Evolutionary conservation across 139 green algal genomes (phyloP).

Genomic region (Protoeuglena noctilucae): DNA sequence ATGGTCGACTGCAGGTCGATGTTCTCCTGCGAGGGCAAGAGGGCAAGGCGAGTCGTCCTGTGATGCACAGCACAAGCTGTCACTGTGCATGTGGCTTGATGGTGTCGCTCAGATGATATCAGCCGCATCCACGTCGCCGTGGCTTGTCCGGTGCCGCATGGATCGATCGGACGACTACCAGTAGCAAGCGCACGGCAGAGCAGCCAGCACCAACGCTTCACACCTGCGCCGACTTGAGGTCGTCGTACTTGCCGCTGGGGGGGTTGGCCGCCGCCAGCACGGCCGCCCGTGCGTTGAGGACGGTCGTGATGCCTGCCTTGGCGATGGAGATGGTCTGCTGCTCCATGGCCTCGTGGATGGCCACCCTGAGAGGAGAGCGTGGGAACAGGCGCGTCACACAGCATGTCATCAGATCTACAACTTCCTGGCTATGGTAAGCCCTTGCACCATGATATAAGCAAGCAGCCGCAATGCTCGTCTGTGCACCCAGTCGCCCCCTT

Average conservation of each 20-base stretch:
- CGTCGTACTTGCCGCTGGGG: conserved; percentile 71
- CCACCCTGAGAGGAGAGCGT: too few relatives aligned
- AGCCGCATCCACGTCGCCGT: too few relatives aligned
- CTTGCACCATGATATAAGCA: not conserved
- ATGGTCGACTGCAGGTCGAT: conserved; percentile 99
- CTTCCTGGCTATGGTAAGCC: not conserved
- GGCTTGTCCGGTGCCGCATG: too few relatives aligned
- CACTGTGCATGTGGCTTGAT: too few relatives aligned
- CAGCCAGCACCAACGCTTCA: too few relatives aligned
- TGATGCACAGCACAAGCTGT: too few relatives aligned
- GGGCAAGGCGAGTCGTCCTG: not conserved
- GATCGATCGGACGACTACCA: too few relatives aligned
- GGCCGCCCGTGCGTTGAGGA: conserved; percentile 78
- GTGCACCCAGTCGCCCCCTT: not conserved
- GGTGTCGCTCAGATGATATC: too few relatives aligned
- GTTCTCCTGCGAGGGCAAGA: conserved; percentile 63
- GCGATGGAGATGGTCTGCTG: conserved; percentile 99
- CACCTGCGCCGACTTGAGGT: conserved; percentile 63
- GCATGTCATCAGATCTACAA: not conserved
- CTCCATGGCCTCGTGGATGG: conserved; percentile 99
- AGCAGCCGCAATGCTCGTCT: not conserved
- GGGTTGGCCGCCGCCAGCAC: conserved; percentile 96
- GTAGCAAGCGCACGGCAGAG: too few relatives aligned
- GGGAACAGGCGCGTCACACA: not conserved
- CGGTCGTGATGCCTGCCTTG: conserved; percentile 97